Conservation (phyloP, 768 basidiomycete genomes). For the Daedaleopsis nitida region DNA sequence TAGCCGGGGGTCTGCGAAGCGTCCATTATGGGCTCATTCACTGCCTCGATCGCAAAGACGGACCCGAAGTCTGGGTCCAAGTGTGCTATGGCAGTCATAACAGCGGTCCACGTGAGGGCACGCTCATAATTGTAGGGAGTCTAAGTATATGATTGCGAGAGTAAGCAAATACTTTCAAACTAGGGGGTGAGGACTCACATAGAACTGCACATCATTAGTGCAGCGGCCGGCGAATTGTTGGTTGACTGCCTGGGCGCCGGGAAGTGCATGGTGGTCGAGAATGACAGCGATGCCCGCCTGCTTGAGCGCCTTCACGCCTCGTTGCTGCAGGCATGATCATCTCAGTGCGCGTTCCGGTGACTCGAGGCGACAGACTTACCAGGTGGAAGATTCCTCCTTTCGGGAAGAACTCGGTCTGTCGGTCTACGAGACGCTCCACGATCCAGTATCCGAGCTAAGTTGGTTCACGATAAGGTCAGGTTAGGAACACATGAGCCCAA, state of each 20-base stretch:
- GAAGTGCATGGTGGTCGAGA: conserved; percentile 70
- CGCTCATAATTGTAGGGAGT: conserved; percentile 74
- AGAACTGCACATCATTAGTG: conserved; percentile 70
- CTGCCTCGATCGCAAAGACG: conserved; percentile 72
- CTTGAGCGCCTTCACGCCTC: conserved; percentile 61
- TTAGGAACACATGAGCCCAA: neutral
- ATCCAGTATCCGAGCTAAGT: conserved; percentile 81
- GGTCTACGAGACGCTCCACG: conserved; percentile 69
- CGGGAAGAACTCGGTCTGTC: conserved; percentile 61
- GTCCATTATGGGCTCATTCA: conserved; percentile 80
- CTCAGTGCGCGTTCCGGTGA: neutral
- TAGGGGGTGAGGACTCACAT: conserved; percentile 44
- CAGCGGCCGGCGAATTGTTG: conserved; percentile 77
- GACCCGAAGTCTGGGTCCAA: conserved; percentile 64
- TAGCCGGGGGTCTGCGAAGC: conserved; percentile 66
- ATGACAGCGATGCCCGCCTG: conserved; percentile 67
- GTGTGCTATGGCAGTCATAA: conserved; percentile 75
- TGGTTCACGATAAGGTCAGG: neutral
- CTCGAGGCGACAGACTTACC: conserved; percentile 38
- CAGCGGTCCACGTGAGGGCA: conserved; percentile 78
- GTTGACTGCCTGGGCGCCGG: conserved; percentile 62
- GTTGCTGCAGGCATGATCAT: conserved; percentile 43
- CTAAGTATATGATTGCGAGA: conserved; percentile 38
- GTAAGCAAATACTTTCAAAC: neutral
- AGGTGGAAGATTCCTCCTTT: conserved; percentile 69